Evolutionary conservation across 139 green algal genomes (phyloP).

Genomic region (Zygnema cylindricum): DNA sequence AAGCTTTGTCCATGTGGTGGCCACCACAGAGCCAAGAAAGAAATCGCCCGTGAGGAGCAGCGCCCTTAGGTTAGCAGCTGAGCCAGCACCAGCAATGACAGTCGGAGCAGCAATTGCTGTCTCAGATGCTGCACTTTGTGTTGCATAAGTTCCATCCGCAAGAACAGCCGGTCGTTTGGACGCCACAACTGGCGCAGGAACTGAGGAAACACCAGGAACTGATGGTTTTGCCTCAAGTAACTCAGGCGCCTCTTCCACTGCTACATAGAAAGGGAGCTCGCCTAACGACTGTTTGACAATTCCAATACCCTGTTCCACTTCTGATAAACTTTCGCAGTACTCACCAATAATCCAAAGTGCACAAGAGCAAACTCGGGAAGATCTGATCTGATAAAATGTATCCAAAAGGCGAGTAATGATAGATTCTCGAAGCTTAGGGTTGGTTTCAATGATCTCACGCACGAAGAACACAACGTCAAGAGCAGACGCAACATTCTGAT

Average conservation of each 20-base stretch:
- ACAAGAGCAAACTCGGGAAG: conserved; percentile 82
- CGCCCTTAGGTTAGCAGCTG: conserved; percentile 69
- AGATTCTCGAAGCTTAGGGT: conserved; percentile 79
- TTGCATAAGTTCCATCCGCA: conserved; percentile 96
- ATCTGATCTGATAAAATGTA: conserved; percentile 84
- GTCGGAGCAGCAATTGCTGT: conserved; percentile 62
- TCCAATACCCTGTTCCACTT: conserved; percentile 81
- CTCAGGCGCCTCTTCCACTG: conserved; percentile 38
- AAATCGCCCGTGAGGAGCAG: conserved; percentile 88
- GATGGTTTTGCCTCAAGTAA: not conserved
- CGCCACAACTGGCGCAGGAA: conserved; percentile 30
- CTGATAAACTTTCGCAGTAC: conserved; percentile 75
- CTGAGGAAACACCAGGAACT: conserved; percentile 23
- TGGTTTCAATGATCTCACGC: conserved; percentile 95
- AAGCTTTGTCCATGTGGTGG: conserved; percentile 88
- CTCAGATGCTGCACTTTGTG: conserved; percentile 69
- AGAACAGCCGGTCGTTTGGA: conserved; percentile 87
- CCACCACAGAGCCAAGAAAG: conserved; percentile 87
- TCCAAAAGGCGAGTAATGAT: conserved; percentile 90
- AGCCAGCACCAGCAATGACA: conserved; percentile 2
- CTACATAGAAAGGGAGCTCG: conserved; percentile 59
- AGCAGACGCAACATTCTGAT: conserved; percentile 79
- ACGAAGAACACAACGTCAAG: conserved; percentile 91
- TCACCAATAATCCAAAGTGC: conserved; percentile 95
- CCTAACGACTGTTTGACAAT: conserved; percentile 73